These are phyloP conservation scores for Orbilia oligospora DNA, from an alignment of 2,329 filamentous ascomycete genomes.

Conservation along the genomic window DNA sequence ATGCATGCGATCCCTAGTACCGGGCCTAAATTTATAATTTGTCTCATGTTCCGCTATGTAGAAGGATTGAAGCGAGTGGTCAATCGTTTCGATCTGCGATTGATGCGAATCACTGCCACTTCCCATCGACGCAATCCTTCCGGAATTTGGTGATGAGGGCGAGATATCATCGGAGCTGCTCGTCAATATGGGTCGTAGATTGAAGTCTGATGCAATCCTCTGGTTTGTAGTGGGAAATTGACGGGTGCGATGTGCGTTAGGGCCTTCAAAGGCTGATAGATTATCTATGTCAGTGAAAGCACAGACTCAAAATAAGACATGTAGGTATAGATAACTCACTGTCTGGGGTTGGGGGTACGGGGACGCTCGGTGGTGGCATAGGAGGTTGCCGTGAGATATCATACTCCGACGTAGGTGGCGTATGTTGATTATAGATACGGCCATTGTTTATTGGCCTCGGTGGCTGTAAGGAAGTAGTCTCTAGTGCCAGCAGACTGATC, in stretches of 20 bases:
- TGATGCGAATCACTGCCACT: conserved; percentile 42
- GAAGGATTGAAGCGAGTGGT: conserved; percentile 53
- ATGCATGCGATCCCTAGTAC: conserved; percentile 40
- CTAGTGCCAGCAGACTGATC: conserved; percentile 47
- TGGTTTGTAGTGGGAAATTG: conserved; percentile 37
- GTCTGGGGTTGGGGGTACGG: conserved; percentile 55
- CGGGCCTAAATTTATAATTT: conserved; percentile 51
- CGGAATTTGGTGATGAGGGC: conserved; percentile 43
- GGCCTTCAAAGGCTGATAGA: conserved; percentile 32
- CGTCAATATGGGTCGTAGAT: conserved; percentile 24
- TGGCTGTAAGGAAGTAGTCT: conserved; percentile 34
- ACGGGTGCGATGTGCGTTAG: conserved; percentile 19
- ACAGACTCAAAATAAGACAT: background rate
- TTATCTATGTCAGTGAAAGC: background rate
- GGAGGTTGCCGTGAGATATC: conserved; percentile 57
- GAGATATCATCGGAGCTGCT: conserved; percentile 29
- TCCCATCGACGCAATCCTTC: conserved; percentile 37
- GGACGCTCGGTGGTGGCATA: conserved; percentile 50
- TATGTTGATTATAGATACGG: conserved; percentile 40
- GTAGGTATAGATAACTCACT: conserved; percentile 28
- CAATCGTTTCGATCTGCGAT: conserved; percentile 46
- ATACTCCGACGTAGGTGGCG: conserved; percentile 42
- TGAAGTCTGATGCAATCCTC: conserved; percentile 56
- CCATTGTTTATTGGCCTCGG: conserved; percentile 27
- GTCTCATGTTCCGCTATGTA: conserved; percentile 57